Conservation (phyloP, 306 rosid species). For the Dicorynia guianensis region DNA sequence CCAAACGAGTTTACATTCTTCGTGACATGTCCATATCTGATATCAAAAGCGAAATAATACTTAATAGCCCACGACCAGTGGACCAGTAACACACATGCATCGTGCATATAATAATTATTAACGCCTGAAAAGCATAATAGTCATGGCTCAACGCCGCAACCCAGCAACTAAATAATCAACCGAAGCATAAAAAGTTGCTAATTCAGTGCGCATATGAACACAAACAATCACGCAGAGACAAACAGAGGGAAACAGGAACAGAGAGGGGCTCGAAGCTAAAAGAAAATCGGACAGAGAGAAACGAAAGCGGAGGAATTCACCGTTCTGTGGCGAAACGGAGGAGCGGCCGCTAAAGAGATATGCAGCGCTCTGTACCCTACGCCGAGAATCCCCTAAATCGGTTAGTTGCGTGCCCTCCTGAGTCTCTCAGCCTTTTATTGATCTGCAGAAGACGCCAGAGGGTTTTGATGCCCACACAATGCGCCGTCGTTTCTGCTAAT, state of each 20-base stretch:
- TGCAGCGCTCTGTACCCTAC: too few relatives aligned
- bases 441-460: too few relatives aligned
- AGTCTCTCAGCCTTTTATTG: too few relatives aligned
- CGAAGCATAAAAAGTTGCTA: not conserved
- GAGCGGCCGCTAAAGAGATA: too few relatives aligned
- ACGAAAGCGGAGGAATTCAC: too few relatives aligned
- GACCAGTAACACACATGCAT: not conserved
- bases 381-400: too few relatives aligned
- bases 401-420: too few relatives aligned
- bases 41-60: not conserved
- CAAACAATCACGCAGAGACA: not conserved
- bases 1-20: not conserved
- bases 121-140: too few relatives aligned
- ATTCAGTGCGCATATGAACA: not conserved
- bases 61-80: not conserved
- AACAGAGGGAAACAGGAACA: not conserved
- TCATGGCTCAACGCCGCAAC: not conserved
- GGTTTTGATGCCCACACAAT: too few relatives aligned
- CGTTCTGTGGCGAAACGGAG: too few relatives aligned
- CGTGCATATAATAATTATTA: conserved; percentile 10
- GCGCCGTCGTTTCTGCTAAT: too few relatives aligned
- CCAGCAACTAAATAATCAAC: not conserved
- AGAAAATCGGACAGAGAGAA: too few relatives aligned
- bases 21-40: not conserved
- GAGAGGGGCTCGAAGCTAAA: not conserved